Percentiles rank a stretch among this genome's conserved stretches.
Conservation (phyloP, 306 rosid species). For the Prunus salicina region DNA sequence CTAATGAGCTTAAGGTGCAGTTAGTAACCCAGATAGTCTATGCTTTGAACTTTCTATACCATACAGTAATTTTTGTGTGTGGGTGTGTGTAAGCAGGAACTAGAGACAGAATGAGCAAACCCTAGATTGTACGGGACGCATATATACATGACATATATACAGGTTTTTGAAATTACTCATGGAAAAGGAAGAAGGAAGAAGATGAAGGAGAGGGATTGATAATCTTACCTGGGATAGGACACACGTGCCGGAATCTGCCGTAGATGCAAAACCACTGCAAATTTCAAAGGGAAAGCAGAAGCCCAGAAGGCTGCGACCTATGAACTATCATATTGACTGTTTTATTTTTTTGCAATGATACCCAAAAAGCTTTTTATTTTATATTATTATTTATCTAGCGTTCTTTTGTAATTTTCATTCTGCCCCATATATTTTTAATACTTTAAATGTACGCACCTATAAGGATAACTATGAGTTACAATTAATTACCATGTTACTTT, state of each 20-base stretch:
- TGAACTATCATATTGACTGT: neutral
- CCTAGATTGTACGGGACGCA: neutral
- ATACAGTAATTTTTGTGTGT: neutral
- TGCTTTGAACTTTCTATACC: neutral
- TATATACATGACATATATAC: neutral
- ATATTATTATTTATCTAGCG: neutral
- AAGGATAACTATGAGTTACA: no score
- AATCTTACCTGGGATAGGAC: constrained; percentile 7
- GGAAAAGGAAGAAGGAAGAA: neutral
- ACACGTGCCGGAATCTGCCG: neutral
- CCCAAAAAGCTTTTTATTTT: neutral
- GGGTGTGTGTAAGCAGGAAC: neutral
- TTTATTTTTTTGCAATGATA: neutral
- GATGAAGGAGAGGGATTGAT: neutral
- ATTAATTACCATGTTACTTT: no score
- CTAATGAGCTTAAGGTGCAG: neutral
- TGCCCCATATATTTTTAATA: neutral
- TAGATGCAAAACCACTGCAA: neutral
- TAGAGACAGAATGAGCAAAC: neutral
- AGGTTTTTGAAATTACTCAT: neutral
- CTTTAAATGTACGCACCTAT: neutral
- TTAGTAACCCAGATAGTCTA: neutral
- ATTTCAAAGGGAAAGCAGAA: constrained; percentile 3
- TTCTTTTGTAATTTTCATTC: neutral
- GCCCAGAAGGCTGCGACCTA: neutral